Evolutionary conservation across 176 grass and related monocot species (phyloP).

Genomic region (Miscanthus lutarioriparius): DNA sequence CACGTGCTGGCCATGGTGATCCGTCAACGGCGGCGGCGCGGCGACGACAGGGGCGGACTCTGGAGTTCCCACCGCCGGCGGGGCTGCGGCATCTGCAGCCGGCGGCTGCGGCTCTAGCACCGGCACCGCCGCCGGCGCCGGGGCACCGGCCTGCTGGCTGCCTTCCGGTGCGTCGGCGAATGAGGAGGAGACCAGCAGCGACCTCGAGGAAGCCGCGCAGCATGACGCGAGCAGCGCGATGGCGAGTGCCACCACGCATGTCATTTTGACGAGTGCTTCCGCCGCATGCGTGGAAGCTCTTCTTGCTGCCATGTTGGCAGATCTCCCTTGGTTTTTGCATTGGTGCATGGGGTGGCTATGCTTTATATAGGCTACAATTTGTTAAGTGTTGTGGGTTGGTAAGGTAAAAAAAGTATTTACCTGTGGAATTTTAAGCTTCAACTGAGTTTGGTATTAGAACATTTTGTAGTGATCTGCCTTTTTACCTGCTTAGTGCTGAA

Average conservation of each 20-base stretch:
- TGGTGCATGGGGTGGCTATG: neutral
- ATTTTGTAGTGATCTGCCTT: constrained; percentile 16
- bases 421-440: neutral
- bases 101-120: constrained; percentile 1
- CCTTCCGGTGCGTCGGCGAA: constrained; percentile 5
- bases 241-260: neutral
- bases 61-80: neutral
- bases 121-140: neutral
- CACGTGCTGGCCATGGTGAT: neutral
- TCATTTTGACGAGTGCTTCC: neutral
- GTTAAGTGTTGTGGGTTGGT: constrained; percentile 1
- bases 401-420: neutral
- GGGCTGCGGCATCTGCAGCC: neutral
- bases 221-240: constrained; percentile 6
- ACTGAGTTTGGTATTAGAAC: constrained; percentile 24
- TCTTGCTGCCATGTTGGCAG: constrained; percentile 26
- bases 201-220: constrained; percentile 13
- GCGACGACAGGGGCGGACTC: neutral
- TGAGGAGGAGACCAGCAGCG: neutral
- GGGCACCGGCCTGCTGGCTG: neutral
- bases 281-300: neutral
- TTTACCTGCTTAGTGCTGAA: neutral
- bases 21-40: neutral
- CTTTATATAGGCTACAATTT: constrained; percentile 5
- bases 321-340: constrained; percentile 1